Conservation (phyloP, 2,329 filamentous ascomycete genomes). For the Moelleriella libera region DNA sequence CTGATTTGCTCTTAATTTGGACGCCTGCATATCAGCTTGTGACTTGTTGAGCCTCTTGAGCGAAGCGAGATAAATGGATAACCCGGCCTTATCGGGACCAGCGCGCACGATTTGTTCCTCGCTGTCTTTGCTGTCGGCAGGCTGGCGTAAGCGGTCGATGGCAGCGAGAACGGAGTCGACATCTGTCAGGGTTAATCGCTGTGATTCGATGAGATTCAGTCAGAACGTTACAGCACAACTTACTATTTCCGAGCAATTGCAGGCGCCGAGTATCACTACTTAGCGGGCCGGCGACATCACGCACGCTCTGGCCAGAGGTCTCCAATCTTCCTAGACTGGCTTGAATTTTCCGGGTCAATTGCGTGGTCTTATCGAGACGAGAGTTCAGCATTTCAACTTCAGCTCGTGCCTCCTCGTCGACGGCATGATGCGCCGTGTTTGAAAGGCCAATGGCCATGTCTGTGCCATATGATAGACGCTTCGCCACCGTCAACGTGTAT, state of each 20-base stretch:
- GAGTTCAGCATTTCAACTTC: slow-evolving; percentile 60
- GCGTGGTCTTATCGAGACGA: slow-evolving; percentile 77
- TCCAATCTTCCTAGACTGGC: slow-evolving; percentile 74
- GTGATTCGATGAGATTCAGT: slow-evolving; percentile 1
- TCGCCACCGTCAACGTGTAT: not conserved
- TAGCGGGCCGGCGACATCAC: slow-evolving; percentile 82
- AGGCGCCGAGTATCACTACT: slow-evolving; percentile 84
- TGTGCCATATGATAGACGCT: no score
- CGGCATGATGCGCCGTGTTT: slow-evolving; percentile 29
- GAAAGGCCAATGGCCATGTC: slow-evolving; percentile 37
- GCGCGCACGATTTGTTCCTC: slow-evolving; percentile 85
- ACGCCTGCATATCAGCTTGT: slow-evolving; percentile 69
- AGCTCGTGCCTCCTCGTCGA: slow-evolving; percentile 53
- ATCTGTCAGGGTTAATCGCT: slow-evolving; percentile 32
- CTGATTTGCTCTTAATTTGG: slow-evolving; percentile 88
- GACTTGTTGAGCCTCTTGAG: slow-evolving; percentile 80
- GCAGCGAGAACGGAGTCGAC: slow-evolving; percentile 75
- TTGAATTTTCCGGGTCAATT: slow-evolving; percentile 91
- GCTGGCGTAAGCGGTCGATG: slow-evolving; percentile 78
- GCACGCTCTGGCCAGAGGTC: slow-evolving; percentile 76
- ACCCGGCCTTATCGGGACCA: slow-evolving; percentile 70
- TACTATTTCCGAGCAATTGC: slow-evolving; percentile 73
- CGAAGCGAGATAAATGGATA: slow-evolving; percentile 76
- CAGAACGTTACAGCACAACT: slow-evolving; percentile 11
- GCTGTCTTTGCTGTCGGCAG: slow-evolving; percentile 80